These are phyloP conservation scores for Podila horticola DNA, from an alignment of 192 early-diverging fungal species.

Conservation along the genomic window DNA sequence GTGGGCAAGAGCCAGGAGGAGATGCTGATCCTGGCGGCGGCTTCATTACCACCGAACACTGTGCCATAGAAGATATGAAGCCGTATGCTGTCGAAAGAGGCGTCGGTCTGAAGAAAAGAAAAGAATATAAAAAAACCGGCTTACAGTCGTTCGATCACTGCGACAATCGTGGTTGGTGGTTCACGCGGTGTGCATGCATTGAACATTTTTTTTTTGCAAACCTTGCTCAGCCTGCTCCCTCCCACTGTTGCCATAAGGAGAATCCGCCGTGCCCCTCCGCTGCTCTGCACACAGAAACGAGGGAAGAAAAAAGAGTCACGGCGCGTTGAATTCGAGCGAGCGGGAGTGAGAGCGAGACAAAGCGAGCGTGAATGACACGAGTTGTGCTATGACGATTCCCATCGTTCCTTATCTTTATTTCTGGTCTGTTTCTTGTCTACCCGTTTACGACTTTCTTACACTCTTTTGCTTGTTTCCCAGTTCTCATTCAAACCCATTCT, in stretches of 20 bases:
- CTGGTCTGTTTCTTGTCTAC: background rate
- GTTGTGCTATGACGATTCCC: background rate
- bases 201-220: background rate
- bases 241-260: no score
- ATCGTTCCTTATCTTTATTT: slow-evolving; percentile 6
- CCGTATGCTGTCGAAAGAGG: background rate
- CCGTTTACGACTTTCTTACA: background rate
- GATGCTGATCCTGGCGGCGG: slow-evolving; percentile 59
- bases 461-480: background rate
- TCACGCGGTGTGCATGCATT: no score
- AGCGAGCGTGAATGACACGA: no score
- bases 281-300: no score
- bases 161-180: background rate
- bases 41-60: slow-evolving; percentile 31
- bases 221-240: no score
- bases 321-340: no score
- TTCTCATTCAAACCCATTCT: background rate
- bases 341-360: no score
- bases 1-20: slow-evolving; percentile 74
- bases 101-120: background rate
- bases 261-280: no score
- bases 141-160: no score
- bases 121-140: slow-evolving; percentile 11
- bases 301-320: no score
- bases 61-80: slow-evolving; percentile 15